Conservation (phyloP, 1,284 basidiomycete species). For the Puccinia novopanici region DNA sequence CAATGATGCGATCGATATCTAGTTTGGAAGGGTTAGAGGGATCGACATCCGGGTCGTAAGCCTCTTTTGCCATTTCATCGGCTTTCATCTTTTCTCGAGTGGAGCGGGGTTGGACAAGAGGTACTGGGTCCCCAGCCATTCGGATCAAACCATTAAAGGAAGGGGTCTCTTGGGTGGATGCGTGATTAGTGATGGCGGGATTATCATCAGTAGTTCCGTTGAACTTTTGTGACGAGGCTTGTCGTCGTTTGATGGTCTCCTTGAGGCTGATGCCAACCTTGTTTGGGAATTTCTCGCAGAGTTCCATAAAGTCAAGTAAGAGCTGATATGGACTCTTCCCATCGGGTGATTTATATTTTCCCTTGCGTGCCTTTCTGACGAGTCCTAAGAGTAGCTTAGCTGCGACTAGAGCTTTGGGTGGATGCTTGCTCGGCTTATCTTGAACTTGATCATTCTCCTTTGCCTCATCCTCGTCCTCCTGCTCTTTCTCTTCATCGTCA, state of each 20-base stretch:
- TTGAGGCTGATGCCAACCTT: slow-evolving; percentile 88
- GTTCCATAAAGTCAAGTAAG: slow-evolving; percentile 86
- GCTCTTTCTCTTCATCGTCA: slow-evolving; percentile 50
- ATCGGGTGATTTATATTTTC: slow-evolving; percentile 82
- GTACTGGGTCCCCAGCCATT: slow-evolving; percentile 70
- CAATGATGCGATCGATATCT: slow-evolving; percentile 82
- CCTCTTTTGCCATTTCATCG: slow-evolving; percentile 61
- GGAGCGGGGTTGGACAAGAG: slow-evolving; percentile 60
- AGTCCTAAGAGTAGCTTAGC: slow-evolving; percentile 84
- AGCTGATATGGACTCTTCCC: slow-evolving; percentile 95
- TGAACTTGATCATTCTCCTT: slow-evolving; percentile 72
- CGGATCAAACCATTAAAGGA: slow-evolving; percentile 68
- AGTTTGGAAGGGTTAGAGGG: slow-evolving; percentile 72
- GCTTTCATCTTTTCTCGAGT: slow-evolving; percentile 53
- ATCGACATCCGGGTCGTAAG: slow-evolving; percentile 80
- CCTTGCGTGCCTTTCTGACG: slow-evolving; percentile 77
- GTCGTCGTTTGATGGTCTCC: slow-evolving; percentile 57
- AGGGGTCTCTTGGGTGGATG: background rate
- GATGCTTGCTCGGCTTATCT: slow-evolving; percentile 64
- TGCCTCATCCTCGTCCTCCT: background rate
- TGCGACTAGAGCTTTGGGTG: slow-evolving; percentile 83
- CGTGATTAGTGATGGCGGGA: slow-evolving; percentile 56
- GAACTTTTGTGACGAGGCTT: background rate
- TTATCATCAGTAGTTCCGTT: slow-evolving; percentile 60
- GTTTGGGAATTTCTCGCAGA: slow-evolving; percentile 86